These are phyloP conservation scores for Edaphochlamys debaryana DNA, from an alignment of 139 green algal species.

Conservation along the genomic window DNA sequence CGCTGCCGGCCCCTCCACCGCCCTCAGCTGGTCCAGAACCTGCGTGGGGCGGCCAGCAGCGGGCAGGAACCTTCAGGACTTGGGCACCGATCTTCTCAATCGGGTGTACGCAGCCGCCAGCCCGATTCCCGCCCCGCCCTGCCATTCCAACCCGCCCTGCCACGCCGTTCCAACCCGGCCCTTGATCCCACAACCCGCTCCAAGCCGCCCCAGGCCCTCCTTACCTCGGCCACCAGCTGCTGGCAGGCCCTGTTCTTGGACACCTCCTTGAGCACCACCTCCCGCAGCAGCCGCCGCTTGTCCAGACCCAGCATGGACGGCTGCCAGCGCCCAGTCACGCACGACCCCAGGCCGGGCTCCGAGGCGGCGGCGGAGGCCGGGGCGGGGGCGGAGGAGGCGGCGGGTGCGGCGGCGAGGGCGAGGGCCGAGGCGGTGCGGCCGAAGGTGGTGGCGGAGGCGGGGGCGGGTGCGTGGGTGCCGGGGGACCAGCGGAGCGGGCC, in stretches of 20 bases:
- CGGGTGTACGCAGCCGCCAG: background rate
- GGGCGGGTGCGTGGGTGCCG: background rate
- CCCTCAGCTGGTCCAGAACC: conserved; percentile 31
- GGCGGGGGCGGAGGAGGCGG: background rate
- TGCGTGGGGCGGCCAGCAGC: background rate
- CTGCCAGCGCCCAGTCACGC: conserved; percentile 47
- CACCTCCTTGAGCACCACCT: conserved; percentile 59
- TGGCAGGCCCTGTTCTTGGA: conserved; percentile 31
- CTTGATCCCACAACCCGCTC: too few relatives aligned
- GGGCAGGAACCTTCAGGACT: background rate
- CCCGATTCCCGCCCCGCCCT: too few relatives aligned
- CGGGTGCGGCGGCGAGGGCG: background rate
- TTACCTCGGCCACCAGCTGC: conserved; percentile 38
- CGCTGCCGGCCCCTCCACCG: background rate
- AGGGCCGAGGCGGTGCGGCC: too few relatives aligned
- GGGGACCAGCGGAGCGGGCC: conserved; percentile 48
- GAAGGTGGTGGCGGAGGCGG: background rate
- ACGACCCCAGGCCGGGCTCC: background rate
- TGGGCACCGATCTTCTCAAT: background rate
- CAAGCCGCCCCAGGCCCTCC: background rate
- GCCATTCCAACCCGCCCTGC: too few relatives aligned
- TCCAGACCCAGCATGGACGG: conserved; percentile 64
- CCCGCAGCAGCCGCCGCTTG: conserved; percentile 71
- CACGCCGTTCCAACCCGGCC: background rate
- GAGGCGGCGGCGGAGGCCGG: background rate